These are phyloP conservation scores for Heteromeles arbutifolia DNA, from an alignment of 306 rosid genomes.

Conservation along the genomic window DNA sequence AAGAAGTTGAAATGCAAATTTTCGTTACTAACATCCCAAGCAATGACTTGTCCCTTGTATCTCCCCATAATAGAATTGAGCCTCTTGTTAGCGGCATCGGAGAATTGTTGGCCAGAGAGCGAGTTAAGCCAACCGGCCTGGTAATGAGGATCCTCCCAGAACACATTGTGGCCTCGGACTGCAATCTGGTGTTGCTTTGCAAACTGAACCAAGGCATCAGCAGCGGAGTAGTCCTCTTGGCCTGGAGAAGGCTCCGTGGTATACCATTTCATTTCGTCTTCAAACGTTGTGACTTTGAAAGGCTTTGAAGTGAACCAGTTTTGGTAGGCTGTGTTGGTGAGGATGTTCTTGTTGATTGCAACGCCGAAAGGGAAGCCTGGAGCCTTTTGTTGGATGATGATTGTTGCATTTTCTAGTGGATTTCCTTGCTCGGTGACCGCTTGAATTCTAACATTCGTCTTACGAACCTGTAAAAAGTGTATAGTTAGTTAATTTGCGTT, in stretches of 20 bases:
- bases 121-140: constrained; percentile 49
- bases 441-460: constrained; percentile 37
- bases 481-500: background rate
- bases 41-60: constrained; percentile 53
- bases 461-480: constrained; percentile 32
- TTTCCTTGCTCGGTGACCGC: constrained; percentile 46
- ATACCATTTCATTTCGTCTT: constrained; percentile 83
- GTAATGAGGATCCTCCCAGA: constrained; percentile 55
- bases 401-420: constrained; percentile 40
- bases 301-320: constrained; percentile 54
- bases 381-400: constrained; percentile 21
- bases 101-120: constrained; percentile 26
- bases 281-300: constrained; percentile 57
- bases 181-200: constrained; percentile 31
- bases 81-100: constrained; percentile 31
- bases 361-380: constrained; percentile 50
- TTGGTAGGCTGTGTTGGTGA: constrained; percentile 41
- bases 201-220: constrained; percentile 56
- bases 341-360: constrained; percentile 47
- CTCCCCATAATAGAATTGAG: constrained; percentile 35
- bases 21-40: constrained; percentile 84
- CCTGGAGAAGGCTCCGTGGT: constrained; percentile 39
- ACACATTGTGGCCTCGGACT: constrained; percentile 67
- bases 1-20: constrained; percentile 53
- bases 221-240: constrained; percentile 26